Conservation (phyloP, 805 yeast species). For the Yueomyces sinensis region DNA sequence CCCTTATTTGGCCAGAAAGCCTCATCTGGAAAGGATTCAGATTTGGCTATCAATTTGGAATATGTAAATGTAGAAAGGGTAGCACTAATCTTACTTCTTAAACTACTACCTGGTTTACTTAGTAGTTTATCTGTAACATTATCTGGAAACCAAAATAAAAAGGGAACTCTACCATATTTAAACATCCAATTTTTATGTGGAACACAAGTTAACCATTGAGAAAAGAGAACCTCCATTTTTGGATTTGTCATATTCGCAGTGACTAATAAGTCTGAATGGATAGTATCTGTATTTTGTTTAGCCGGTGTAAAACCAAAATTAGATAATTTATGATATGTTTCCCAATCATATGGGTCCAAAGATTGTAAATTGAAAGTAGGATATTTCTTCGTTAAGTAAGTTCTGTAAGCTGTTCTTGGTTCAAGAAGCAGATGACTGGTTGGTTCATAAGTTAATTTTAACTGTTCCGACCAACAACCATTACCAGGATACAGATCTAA, state of each 20-base stretch:
- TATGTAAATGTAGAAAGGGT: slow-evolving; percentile 54
- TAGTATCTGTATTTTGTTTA: slow-evolving; percentile 23
- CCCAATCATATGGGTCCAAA: slow-evolving; percentile 58
- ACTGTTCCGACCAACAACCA: slow-evolving; percentile 45
- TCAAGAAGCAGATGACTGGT: slow-evolving; percentile 52
- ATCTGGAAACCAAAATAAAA: slow-evolving; percentile 57
- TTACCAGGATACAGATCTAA: slow-evolving; percentile 50
- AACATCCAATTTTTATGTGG: slow-evolving; percentile 64
- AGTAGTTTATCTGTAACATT: slow-evolving; percentile 48
- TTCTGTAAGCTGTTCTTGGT: slow-evolving; percentile 19
- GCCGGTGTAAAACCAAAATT: slow-evolving; percentile 17
- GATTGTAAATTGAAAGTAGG: slow-evolving; percentile 15
- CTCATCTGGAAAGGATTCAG: no score
- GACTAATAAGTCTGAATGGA: slow-evolving; percentile 43
- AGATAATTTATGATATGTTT: slow-evolving; percentile 34
- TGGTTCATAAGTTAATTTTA: slow-evolving; percentile 53
- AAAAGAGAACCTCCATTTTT: slow-evolving; percentile 51
- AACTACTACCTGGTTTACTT: slow-evolving; percentile 36
- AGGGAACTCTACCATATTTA: slow-evolving; percentile 57
- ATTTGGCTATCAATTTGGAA: no score
- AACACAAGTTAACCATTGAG: slow-evolving; percentile 64
- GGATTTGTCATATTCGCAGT: slow-evolving; percentile 43
- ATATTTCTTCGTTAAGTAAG: slow-evolving; percentile 4
- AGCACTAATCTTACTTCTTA: slow-evolving; percentile 51
- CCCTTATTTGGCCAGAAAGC: slow-evolving; percentile 4